Base-by-base conservation (phyloP, 108 stramenopile genomes). In the Cyclotella cryptica region DNA sequence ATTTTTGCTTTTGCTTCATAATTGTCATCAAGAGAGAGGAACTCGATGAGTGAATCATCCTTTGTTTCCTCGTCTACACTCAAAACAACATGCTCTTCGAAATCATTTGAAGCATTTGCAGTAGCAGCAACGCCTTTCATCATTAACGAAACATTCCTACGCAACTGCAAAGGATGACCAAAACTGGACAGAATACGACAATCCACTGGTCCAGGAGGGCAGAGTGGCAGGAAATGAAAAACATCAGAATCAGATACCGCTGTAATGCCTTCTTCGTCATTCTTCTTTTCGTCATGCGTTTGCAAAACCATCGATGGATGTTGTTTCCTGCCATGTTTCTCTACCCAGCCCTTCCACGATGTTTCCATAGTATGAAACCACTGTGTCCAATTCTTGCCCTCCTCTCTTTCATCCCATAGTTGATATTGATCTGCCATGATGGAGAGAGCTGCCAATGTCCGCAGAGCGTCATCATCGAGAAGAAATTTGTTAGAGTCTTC, bases 121-220 rank as follows among this genome's bases (percentile, higher is more conserved):
- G 29, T 54, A 30, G 29, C 47, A 30, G 43, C 26, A 41, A 77
- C 42, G 53, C 70, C 73, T 30, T 67, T 75, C 45, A 85, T 82
- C 57, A 60, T 60, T 10, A 89, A 71, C 24, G 64, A 49, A 14
- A 89, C 90, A 71, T 91, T 83, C n/a, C 84, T 80, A 29, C 87
- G 71, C 42, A 93, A 72, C 15, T 87, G 46, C 14, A 90, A 52
- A 28, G 86, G 81, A 78, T 86, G 73, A 15, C 72, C 85, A 29
- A 81, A 59, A 35, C 77, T 28, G 2, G 87, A 86, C 19, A 93
- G 49, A n/a, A 77, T 67, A 12, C 80, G 77, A 41, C 80, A 64
- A 83, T 93, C 88, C 30, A 93, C 84, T 13, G 93, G 89, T 54
- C 93, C 93, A 39, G 93, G 93, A 70, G 84, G 55, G 17, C 12